Evolutionary conservation across 2,329 filamentous ascomycete species (phyloP).

Genomic region (Aspergillus intermedius): DNA sequence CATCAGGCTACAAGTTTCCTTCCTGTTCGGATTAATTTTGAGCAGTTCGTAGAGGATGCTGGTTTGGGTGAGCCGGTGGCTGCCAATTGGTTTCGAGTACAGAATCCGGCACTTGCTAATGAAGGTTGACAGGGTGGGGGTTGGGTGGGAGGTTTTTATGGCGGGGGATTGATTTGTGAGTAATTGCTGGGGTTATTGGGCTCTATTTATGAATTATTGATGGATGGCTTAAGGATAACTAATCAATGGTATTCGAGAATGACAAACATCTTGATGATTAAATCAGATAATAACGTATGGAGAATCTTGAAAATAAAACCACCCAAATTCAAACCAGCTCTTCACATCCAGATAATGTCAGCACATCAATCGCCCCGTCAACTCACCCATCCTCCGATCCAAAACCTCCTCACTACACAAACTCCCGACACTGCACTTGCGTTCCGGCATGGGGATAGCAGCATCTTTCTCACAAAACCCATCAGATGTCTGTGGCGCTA

Average conservation of each 20-base stretch:
- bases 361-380: constrained; percentile 42
- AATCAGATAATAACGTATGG: no score
- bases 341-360: background rate
- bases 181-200: constrained; percentile 10
- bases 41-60: constrained; percentile 32
- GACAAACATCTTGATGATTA: no score
- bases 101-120: no score
- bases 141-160: constrained; percentile 25
- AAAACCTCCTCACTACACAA: constrained; percentile 53
- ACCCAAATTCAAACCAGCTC: background rate
- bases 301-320: background rate
- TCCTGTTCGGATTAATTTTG: constrained; percentile 24
- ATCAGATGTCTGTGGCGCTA: background rate
- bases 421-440: constrained; percentile 45
- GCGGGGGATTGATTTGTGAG: constrained; percentile 35
- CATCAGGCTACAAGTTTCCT: no score
- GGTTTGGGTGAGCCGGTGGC: constrained; percentile 31
- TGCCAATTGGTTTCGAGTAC: constrained; percentile 30
- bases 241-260: background rate
- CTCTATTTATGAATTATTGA: background rate
- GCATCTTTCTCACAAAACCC: background rate
- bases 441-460: constrained; percentile 9
- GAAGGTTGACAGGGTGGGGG: constrained; percentile 18
- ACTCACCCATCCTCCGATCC: constrained; percentile 49
- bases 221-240: background rate